These are phyloP conservation scores for Suillus ampliporus DNA, from an alignment of 768 basidiomycete species.

Conservation along the genomic window DNA sequence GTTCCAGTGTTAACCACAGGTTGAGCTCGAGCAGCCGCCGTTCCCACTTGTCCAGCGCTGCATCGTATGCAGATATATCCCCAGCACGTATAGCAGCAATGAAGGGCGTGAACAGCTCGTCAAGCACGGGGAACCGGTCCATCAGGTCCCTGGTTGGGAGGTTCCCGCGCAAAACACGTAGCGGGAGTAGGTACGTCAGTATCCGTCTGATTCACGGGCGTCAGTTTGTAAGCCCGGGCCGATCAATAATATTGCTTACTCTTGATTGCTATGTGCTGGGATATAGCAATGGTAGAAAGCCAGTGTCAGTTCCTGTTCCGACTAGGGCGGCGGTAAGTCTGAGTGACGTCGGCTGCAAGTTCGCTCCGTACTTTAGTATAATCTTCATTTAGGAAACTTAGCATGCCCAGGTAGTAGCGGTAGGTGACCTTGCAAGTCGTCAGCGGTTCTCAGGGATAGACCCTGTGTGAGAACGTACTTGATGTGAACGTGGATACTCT, in stretches of 20 bases:
- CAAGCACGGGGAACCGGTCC: conserved; percentile 71
- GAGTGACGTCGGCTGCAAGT: neutral
- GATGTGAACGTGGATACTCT: conserved; percentile 83
- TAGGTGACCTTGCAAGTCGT: conserved; percentile 76
- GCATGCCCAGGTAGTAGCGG: conserved; percentile 93
- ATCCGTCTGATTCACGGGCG: conserved; percentile 65
- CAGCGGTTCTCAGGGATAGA: conserved; percentile 20
- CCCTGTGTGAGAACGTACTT: conserved; percentile 54
- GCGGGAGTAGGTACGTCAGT: conserved; percentile 86
- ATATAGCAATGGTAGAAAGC: conserved; percentile 87
- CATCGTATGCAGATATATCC: conserved; percentile 81
- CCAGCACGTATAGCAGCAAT: conserved; percentile 77
- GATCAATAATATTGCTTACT: conserved; percentile 53
- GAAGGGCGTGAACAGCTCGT: conserved; percentile 81
- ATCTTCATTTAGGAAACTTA: conserved; percentile 92
- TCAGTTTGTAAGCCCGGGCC: conserved; percentile 1
- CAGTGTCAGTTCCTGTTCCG: conserved; percentile 84
- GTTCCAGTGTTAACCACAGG: conserved; percentile 86
- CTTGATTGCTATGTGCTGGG: conserved; percentile 74
- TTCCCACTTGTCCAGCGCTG: conserved; percentile 73
- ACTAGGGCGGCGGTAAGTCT: conserved; percentile 48
- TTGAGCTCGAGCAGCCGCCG: conserved; percentile 82
- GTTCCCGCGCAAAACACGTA: conserved; percentile 86
- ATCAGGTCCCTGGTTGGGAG: conserved; percentile 79
- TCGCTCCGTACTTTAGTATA: conserved; percentile 69